Evolutionary conservation across 192 early-diverging fungal genomes (phyloP).

Genomic region (Spizellomyces sp.): DNA sequence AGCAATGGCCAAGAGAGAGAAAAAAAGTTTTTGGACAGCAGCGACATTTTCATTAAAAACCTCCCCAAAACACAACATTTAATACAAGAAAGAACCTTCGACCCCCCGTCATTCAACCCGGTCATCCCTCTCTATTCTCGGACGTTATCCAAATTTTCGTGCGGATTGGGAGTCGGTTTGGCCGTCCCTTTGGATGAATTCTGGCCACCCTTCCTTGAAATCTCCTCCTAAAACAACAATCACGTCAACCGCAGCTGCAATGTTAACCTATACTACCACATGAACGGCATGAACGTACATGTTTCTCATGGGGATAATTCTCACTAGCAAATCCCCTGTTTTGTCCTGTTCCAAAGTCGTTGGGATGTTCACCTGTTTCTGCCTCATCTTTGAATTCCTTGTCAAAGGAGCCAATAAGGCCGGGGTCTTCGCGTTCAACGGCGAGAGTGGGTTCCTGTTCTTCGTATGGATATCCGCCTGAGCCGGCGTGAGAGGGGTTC

Average conservation of each 20-base stretch:
- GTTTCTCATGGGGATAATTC: conserved; percentile 26
- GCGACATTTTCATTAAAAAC: too few species aligned
- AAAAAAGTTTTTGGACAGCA: too few species aligned
- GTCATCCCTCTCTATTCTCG: neutral
- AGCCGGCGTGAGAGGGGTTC: conserved; percentile 36
- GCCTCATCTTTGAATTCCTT: conserved; percentile 29
- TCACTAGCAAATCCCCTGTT: conserved; percentile 33
- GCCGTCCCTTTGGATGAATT: conserved; percentile 8
- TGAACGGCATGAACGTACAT: conserved; percentile 6
- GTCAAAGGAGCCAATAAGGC: conserved; percentile 27
- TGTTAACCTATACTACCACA: too few species aligned
- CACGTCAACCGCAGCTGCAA: too few species aligned
- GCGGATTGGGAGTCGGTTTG: conserved; percentile 26
- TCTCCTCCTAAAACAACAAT: conserved; percentile 18
- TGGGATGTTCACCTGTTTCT: conserved; percentile 29
- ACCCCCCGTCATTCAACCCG: too few species aligned
- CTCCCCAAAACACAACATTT: too few species aligned
- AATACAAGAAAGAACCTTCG: too few species aligned
- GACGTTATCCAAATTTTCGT: conserved; percentile 20
- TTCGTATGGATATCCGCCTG: conserved; percentile 17
- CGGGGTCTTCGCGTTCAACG: conserved; percentile 34
- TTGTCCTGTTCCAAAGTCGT: conserved; percentile 30
- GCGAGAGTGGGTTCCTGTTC: conserved; percentile 24
- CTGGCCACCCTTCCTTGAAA: conserved; percentile 24
- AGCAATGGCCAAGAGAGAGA: too few species aligned